phyloP scores from a whole-genome alignment of 495 filamentous ascomycete species.

The Penicillium egyptiacum region DNA sequence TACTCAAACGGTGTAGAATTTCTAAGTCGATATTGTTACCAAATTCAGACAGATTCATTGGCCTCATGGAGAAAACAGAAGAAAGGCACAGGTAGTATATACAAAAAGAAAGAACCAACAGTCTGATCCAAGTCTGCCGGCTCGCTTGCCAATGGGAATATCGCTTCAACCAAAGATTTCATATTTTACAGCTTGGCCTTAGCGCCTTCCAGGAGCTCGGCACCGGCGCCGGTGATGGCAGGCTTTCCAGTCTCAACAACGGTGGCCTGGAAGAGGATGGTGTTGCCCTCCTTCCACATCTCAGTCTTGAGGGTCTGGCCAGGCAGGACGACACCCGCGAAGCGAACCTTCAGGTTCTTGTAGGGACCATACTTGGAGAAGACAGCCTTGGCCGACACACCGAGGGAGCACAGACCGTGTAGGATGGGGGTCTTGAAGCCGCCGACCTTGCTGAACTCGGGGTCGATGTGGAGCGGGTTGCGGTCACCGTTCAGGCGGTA shows the following conservation, averaged over 20 bases:
- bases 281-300: slow-evolving; percentile 96
- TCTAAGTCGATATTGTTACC: too few relatives aligned
- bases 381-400: slow-evolving; percentile 86
- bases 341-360: slow-evolving; percentile 95
- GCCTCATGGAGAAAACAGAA: slow-evolving; percentile 8
- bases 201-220: slow-evolving; percentile 66
- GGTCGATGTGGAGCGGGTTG: slow-evolving; percentile 94
- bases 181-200: slow-evolving; percentile 62
- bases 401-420: slow-evolving; percentile 95
- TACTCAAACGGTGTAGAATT: too few relatives aligned
- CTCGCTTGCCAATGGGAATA: slow-evolving; percentile 21
- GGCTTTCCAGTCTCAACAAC: slow-evolving; percentile 97
- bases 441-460: slow-evolving; percentile 88
- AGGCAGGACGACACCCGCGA: slow-evolving; percentile 88
- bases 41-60: slow-evolving; percentile 4
- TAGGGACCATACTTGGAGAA: slow-evolving; percentile 79
- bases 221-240: slow-evolving; percentile 83
- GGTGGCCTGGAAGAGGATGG: slow-evolving; percentile 86
- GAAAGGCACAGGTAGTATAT: slow-evolving; percentile 19
- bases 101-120: slow-evolving; percentile 24
- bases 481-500: slow-evolving; percentile 93
- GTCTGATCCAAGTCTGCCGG: slow-evolving; percentile 19
- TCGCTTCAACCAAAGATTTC: slow-evolving; percentile 25
- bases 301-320: slow-evolving; percentile 94
- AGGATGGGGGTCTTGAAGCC: slow-evolving; percentile 95